Percentiles rank a stretch among this genome's conserved stretches.
Evolutionary conservation across 1,284 basidiomycete species (phyloP).

Genomic region (Paramarasmius palmivorus): DNA sequence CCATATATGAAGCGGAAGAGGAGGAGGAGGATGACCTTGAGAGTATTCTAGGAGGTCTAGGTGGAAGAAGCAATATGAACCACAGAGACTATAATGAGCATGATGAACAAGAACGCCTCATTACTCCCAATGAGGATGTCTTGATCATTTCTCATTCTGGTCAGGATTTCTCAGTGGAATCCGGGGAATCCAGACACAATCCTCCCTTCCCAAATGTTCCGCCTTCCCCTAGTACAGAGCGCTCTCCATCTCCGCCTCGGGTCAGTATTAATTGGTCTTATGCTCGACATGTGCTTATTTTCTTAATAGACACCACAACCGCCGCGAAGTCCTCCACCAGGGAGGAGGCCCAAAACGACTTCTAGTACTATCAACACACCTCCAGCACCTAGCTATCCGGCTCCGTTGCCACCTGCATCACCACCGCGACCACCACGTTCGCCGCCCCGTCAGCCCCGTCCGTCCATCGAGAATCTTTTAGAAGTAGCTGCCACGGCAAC

Average conservation of each 20-base stretch:
- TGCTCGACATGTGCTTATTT: neutral
- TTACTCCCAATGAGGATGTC: slow-evolving; percentile 15
- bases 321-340: neutral
- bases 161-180: slow-evolving; percentile 22
- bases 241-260: neutral
- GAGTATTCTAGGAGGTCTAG: neutral
- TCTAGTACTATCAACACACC: slow-evolving; percentile 21
- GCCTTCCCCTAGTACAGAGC: slow-evolving; percentile 8
- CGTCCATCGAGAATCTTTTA: slow-evolving; percentile 13
- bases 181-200: slow-evolving; percentile 17
- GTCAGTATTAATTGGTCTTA: neutral
- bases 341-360: neutral
- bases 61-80: neutral
- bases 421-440: slow-evolving; percentile 14
- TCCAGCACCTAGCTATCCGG: slow-evolving; percentile 26
- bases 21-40: slow-evolving; percentile 14
- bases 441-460: slow-evolving; percentile 10
- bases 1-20: slow-evolving; percentile 12
- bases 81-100: slow-evolving; percentile 12
- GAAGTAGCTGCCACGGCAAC: slow-evolving; percentile 1
- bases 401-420: slow-evolving; percentile 26
- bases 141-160: slow-evolving; percentile 24
- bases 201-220: neutral
- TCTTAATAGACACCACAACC: neutral
- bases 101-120: slow-evolving; percentile 15